Base-by-base conservation (phyloP, 164 flowering plant genomes). In the Hamamelis virginiana region DNA sequence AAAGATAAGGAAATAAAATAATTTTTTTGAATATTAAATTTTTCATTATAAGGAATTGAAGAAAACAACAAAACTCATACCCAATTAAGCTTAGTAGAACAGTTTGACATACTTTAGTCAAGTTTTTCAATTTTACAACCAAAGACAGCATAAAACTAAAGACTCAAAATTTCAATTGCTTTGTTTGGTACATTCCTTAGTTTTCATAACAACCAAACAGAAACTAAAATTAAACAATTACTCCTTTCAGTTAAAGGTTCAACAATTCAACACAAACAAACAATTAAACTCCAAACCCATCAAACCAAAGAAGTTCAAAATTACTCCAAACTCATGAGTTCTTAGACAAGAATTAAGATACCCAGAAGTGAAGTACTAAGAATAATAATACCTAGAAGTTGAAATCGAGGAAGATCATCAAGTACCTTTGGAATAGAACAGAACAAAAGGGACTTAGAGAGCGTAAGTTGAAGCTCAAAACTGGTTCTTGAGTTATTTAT, bases 341-440 rank as follows among this genome's bases (percentile, higher is more conserved):
- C n/a, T 22, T 53, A 18, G 9, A 11, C 58, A 19, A 53, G 9
- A 53, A 53, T 53, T 19, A 26, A 15, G 12, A 53, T 19, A 19
- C 55, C 44, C 45, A 26, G n/a, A 59, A 26, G 43, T n/a, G 5
- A 46, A 59, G 28, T 48, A 1, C 18, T 15, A 61, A n/a, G n/a
- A n/a, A 33, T 38, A 58, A 8, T 15, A 47, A 38, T 14, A 59
- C 57, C 63, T 56, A 68, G 43, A 59, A 45, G 46, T 15, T 68
- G 25, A 50, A 69, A 69, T 51, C 1, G 14, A 47, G 47, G 21
- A 19, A 60, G 10, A 50, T 15, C 5, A 33, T 19, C 11, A 61
- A 60, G 16, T 60, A 69, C 72, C 72, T 59, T 19, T 21, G 16
- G 56, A 60, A 69, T 50, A 38, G 15, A 11, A 41, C 60, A 9